Evolutionary conservation across 192 early-diverging fungal species (phyloP).

Genomic region (Umbelopsis isabellina): DNA sequence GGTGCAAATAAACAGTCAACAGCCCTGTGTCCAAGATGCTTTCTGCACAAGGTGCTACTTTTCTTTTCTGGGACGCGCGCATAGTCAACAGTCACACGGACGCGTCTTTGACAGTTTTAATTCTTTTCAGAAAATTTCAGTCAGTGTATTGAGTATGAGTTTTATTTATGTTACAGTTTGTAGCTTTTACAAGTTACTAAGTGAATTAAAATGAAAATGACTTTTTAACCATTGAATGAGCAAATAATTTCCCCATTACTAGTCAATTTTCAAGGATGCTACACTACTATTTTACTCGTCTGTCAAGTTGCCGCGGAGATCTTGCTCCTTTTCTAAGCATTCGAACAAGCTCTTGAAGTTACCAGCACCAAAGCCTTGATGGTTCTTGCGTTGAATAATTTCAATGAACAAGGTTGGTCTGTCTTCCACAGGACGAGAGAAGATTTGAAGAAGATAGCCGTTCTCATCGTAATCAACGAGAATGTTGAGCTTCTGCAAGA

Average conservation of each 20-base stretch:
- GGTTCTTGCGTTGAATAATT: slow-evolving; percentile 94
- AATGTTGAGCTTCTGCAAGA: slow-evolving; percentile 84
- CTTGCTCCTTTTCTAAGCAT: slow-evolving; percentile 94
- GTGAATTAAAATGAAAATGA: background rate
- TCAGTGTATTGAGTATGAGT: background rate
- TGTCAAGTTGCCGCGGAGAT: slow-evolving; percentile 80
- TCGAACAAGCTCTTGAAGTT: slow-evolving; percentile 99
- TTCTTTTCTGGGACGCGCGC: slow-evolving; percentile 7
- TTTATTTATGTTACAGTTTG: background rate
- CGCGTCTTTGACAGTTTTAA: background rate
- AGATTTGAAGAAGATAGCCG: slow-evolving; percentile 95
- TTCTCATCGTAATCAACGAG: slow-evolving; percentile 96
- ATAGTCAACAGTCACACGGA: background rate
- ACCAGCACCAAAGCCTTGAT: slow-evolving; percentile 93
- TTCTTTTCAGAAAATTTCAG: background rate
- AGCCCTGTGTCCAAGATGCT: background rate
- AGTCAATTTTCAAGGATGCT: background rate
- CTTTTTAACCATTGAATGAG: background rate
- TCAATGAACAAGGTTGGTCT: slow-evolving; percentile 96
- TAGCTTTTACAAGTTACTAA: background rate
- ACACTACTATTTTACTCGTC: slow-evolving; percentile 24
- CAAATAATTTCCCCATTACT: background rate
- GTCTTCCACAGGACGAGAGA: slow-evolving; percentile 91
- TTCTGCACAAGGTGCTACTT: background rate
- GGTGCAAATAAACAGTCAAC: background rate